phyloP scores from a whole-genome alignment of 1,139 yeast genomes.

The Yarrowia galli region DNA sequence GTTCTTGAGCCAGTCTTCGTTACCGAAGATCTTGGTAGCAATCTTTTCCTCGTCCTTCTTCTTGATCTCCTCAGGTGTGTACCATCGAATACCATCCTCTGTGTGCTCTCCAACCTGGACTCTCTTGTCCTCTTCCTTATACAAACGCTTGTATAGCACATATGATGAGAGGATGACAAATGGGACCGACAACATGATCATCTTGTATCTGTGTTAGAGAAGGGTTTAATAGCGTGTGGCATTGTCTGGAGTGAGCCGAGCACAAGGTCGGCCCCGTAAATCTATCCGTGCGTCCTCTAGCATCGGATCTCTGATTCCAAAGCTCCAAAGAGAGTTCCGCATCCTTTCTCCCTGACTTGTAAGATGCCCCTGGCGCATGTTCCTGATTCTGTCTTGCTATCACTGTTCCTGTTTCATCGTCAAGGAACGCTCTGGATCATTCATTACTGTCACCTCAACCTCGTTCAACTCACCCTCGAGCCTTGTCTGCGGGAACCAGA shows the following conservation, averaged over 20 bases:
- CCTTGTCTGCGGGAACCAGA: slow-evolving; percentile 26
- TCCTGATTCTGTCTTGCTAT: too few relatives aligned
- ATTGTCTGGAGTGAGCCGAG: too few relatives aligned
- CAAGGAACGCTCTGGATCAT: neutral
- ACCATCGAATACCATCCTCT: slow-evolving; percentile 27
- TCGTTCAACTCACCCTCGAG: slow-evolving; percentile 21
- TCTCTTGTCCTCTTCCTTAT: neutral
- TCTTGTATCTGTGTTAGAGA: slow-evolving; percentile 31
- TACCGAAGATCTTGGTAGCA: slow-evolving; percentile 9
- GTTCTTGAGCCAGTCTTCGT: slow-evolving; percentile 24
- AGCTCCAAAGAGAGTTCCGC: too few relatives aligned
- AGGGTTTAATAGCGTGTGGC: too few relatives aligned
- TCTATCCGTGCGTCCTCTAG: too few relatives aligned
- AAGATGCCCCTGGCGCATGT: too few relatives aligned
- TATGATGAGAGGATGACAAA: slow-evolving; percentile 13
- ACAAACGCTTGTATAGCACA: slow-evolving; percentile 6
- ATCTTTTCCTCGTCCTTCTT: slow-evolving; percentile 10
- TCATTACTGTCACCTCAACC: neutral
- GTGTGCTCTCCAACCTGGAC: slow-evolving; percentile 22
- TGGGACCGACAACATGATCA: slow-evolving; percentile 3
- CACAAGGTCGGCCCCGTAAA: too few relatives aligned
- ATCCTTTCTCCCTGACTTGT: too few relatives aligned
- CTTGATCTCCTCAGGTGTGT: slow-evolving; percentile 17
- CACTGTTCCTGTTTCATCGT: neutral
- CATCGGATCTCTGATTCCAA: too few relatives aligned